Conservation (phyloP, 2,329 filamentous ascomycete species). For the Aureobasidium sp. region DNA sequence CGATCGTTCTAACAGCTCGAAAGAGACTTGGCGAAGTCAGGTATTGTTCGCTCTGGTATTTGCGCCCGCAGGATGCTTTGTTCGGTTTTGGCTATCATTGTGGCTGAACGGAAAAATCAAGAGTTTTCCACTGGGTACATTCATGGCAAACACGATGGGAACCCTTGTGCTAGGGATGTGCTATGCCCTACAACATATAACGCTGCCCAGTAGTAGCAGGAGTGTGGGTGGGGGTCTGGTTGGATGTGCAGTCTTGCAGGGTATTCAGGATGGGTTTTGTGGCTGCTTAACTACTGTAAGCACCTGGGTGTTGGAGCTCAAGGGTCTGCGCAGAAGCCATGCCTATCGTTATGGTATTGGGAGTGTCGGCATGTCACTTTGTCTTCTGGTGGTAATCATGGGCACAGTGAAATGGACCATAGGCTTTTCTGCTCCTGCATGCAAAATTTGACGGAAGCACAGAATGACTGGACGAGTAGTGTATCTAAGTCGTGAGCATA, state of each 20-base stretch:
- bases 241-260: conserved; percentile 36
- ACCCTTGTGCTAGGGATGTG: conserved; percentile 64
- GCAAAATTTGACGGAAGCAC: conserved; percentile 15
- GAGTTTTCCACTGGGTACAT: conserved; percentile 74
- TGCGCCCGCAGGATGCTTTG: conserved; percentile 67
- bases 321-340: conserved; percentile 34
- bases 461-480: neutral
- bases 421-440: conserved; percentile 28
- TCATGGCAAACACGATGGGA: conserved; percentile 67
- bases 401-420: conserved; percentile 62
- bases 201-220: conserved; percentile 20
- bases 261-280: conserved; percentile 37
- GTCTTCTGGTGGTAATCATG: conserved; percentile 59
- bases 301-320: conserved; percentile 36
- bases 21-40: conserved; percentile 62
- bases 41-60: conserved; percentile 70
- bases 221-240: conserved; percentile 28
- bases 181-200: conserved; percentile 64
- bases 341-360: conserved; percentile 60
- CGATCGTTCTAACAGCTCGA: conserved; percentile 27
- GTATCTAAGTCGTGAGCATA: neutral
- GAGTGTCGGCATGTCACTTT: conserved; percentile 53
- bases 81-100: conserved; percentile 64
- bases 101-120: conserved; percentile 57
- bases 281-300: conserved; percentile 37